Percentiles rank a stretch among this genome's conserved stretches.
phyloP scores from a whole-genome alignment of 202 grass and related monocot species.

The Panicum hallii region DNA sequence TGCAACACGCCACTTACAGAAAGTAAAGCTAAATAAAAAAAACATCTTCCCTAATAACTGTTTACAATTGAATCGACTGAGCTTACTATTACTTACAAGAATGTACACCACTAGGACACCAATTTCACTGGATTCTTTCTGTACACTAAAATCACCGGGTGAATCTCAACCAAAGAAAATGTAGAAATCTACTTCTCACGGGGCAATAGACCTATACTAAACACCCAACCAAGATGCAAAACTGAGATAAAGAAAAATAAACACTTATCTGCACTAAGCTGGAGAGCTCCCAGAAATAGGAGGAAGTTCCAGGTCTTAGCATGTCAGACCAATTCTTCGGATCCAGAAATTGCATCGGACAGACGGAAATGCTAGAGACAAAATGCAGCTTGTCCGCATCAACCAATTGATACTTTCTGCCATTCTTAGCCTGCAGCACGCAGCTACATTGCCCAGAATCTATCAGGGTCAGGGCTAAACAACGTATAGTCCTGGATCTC shows the following conservation, averaged over 20 bases:
- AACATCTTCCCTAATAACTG: not conserved
- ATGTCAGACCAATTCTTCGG: not conserved
- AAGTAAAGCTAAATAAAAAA: not conserved
- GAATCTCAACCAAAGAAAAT: conserved; percentile 1
- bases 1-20: no score
- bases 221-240: not conserved
- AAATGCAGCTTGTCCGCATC: conserved; percentile 25
- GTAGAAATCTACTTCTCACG: conserved; percentile 17
- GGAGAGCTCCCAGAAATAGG: conserved; percentile 42
- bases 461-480: conserved; percentile 81
- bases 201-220: conserved; percentile 26
- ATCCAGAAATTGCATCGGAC: not conserved
- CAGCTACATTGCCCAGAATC: conserved; percentile 87
- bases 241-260: conserved; percentile 2
- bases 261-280: conserved; percentile 23
- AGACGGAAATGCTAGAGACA: not conserved
- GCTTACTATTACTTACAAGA: conserved; percentile 57
- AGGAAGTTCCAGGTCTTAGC: conserved; percentile 35
- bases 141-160: conserved; percentile 33
- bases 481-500: conserved; percentile 86
- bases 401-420: conserved; percentile 27
- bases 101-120: conserved; percentile 40
- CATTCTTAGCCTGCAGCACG: not conserved
- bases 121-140: conserved; percentile 11
- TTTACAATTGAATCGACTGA: conserved; percentile 6